Base-by-base conservation (phyloP, 768 basidiomycete species). In the Xerocomellus dryophilus region DNA sequence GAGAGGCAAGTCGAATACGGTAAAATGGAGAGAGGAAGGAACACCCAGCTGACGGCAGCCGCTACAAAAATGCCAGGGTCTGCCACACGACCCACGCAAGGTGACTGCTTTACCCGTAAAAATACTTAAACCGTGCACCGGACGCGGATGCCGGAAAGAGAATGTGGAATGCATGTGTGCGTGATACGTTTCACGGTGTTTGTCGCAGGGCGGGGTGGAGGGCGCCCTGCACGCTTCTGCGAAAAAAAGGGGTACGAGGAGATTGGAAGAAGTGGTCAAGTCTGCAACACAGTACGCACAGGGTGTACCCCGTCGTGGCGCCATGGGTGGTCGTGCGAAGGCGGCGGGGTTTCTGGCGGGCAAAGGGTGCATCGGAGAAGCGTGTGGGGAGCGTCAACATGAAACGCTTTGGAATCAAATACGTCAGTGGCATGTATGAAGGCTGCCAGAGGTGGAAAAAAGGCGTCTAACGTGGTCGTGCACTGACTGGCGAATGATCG, bases 351-450 rank as follows among this genome's bases (percentile, higher is more conserved):
- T 34, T 49, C 41, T 47, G 29, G 47, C 64, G 61, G 65, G 61
- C 53, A 54, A 46, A 64, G 57, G 63, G 61, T 42, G 39, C 34
- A 39, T 56, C 63, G 63, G 60, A 60, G 47, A 34, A 48, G 43
- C 17, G 40, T 59, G 63, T 64, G 60, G 64, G 55, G 63, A 48
- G 64, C 57, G 60, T 63, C 52, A 43, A 64, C 43, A 50, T 65
- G 64, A 65, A 65, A 65, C 63, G 34, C 42, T 25, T 52, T 47
- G 29, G 46, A 50, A 35, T 48, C 29, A 42, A 54, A 61, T 64
- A 61, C 54, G 56, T 65, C 65, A 64, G 47, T 49, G 35, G 57
- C 43, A 52, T 47, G 52, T 39, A 42, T 39, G 44, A 49, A 51
- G 50, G n/a, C 39, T 39, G 45, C 39, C 45, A 36, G 50, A 54